These are phyloP conservation scores for Gracilaria domingensis DNA, from an alignment of 23 red algal genomes.

Conservation along the genomic window DNA sequence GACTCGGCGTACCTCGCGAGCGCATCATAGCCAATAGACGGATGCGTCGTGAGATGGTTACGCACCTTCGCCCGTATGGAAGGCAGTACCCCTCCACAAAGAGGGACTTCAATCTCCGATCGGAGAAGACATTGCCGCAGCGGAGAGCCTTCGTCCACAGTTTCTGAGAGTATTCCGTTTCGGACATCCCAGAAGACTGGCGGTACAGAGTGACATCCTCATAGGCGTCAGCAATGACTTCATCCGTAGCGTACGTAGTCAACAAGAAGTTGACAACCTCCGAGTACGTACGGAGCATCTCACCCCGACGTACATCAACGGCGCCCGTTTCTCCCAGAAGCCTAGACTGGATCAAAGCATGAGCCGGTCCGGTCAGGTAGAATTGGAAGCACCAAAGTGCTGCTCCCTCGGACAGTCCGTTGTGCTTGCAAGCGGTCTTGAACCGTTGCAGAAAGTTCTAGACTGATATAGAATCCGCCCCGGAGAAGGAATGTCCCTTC, in stretches of 20 bases:
- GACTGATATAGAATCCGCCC: constrained; percentile 31
- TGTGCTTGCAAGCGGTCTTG: neutral
- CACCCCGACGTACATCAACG: neutral
- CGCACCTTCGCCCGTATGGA: neutral
- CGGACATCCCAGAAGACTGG: neutral
- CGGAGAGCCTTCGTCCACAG: neutral
- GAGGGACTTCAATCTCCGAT: constrained; percentile 23
- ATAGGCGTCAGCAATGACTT: constrained; percentile 16
- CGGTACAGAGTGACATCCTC: neutral
- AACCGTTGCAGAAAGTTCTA: constrained; percentile 30
- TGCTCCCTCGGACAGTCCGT: constrained; percentile 10
- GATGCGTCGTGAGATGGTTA: neutral
- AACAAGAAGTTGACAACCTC: constrained; percentile 30
- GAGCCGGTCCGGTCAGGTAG: constrained; percentile 22
- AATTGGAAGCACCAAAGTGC: constrained; percentile 33
- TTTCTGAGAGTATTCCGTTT: no score
- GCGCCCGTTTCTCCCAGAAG: neutral
- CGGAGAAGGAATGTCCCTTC: constrained; percentile 13
- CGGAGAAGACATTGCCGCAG: constrained; percentile 15
- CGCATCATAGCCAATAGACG: neutral
- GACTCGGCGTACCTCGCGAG: neutral
- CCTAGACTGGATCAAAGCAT: neutral
- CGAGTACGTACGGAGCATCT: constrained; percentile 9
- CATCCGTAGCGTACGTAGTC: constrained; percentile 29
- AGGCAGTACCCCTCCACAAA: neutral